phyloP scores from a whole-genome alignment of 345 rosid species.

The Salix viminalis region DNA sequence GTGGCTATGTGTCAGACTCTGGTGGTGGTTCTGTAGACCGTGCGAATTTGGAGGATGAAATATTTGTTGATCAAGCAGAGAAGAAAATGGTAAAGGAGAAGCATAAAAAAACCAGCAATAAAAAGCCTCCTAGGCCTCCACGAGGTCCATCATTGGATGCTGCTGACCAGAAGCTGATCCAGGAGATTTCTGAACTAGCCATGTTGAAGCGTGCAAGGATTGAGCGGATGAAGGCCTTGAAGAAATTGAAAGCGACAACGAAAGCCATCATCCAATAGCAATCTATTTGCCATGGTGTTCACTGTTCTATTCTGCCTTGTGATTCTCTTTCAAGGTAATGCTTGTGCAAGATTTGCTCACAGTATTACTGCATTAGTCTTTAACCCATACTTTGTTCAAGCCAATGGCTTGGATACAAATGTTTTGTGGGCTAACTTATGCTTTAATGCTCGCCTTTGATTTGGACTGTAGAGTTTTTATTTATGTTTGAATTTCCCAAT shows the following conservation, averaged over 20 bases:
- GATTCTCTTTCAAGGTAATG: slow-evolving; percentile 33
- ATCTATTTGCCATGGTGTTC: slow-evolving; percentile 51
- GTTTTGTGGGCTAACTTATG: neutral
- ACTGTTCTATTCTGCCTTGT: slow-evolving; percentile 60
- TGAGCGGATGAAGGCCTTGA: slow-evolving; percentile 80
- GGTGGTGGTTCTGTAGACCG: slow-evolving; percentile 18
- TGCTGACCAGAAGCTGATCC: slow-evolving; percentile 72
- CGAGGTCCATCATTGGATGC: slow-evolving; percentile 80
- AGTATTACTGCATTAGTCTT: neutral
- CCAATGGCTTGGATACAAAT: neutral
- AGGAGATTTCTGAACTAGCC: slow-evolving; percentile 75
- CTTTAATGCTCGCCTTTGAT: neutral
- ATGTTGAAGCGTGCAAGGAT: slow-evolving; percentile 80
- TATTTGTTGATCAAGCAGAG: slow-evolving; percentile 27
- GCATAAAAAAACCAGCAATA: slow-evolving; percentile 46
- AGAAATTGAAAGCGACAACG: slow-evolving; percentile 58
- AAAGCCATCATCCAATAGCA: slow-evolving; percentile 57
- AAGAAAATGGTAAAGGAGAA: slow-evolving; percentile 30
- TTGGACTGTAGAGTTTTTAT: too few relatives aligned
- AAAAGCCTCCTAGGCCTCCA: slow-evolving; percentile 95
- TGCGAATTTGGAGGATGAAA: slow-evolving; percentile 31
- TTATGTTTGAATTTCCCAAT: neutral
- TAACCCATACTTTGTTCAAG: neutral
- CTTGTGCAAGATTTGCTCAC: neutral
- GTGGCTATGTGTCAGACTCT: slow-evolving; percentile 5